Conservation (phyloP, 2,329 filamentous ascomycete genomes). For the Fusarium verrucosum region DNA sequence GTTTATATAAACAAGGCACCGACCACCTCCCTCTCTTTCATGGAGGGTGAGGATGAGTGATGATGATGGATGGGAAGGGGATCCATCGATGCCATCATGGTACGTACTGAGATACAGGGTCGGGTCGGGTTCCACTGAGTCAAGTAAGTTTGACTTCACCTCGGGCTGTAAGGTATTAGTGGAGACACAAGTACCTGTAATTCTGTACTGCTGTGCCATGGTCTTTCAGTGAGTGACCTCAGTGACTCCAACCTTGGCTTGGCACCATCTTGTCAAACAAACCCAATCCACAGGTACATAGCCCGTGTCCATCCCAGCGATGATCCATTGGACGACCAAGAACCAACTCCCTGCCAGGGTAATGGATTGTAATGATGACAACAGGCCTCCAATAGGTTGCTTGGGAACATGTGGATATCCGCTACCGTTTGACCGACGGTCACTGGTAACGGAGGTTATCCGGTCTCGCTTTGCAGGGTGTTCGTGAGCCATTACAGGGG, state of each 20-base stretch:
- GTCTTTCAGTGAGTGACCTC: constrained; percentile 27
- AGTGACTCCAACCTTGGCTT: constrained; percentile 12
- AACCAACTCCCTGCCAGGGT: too few species aligned
- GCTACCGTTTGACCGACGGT: constrained; percentile 20
- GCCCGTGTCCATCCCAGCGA: constrained; percentile 2
- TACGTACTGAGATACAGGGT: constrained; percentile 22
- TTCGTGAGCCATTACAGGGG: constrained; percentile 16
- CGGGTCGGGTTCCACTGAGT: not conserved
- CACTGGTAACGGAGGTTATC: constrained; percentile 26
- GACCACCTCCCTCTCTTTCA: constrained; percentile 12
- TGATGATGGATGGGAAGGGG: constrained; percentile 17
- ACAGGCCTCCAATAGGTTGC: constrained; percentile 1
- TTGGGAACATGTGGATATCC: not conserved
- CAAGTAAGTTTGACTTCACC: too few species aligned
- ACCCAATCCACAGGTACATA: not conserved
- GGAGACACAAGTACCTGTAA: constrained; percentile 8
- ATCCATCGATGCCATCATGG: constrained; percentile 23
- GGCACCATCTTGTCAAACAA: constrained; percentile 10
- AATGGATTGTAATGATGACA: constrained; percentile 1
- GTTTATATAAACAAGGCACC: too few species aligned
- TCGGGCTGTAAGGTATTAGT: constrained; percentile 16
- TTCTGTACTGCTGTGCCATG: constrained; percentile 23
- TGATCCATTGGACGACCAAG: constrained; percentile 4
- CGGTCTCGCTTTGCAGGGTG: constrained; percentile 17
- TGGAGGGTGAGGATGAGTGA: constrained; percentile 18